Evolutionary conservation across 2,329 filamentous ascomycete genomes (phyloP).

Genomic region (Nannizzia gypsea): DNA sequence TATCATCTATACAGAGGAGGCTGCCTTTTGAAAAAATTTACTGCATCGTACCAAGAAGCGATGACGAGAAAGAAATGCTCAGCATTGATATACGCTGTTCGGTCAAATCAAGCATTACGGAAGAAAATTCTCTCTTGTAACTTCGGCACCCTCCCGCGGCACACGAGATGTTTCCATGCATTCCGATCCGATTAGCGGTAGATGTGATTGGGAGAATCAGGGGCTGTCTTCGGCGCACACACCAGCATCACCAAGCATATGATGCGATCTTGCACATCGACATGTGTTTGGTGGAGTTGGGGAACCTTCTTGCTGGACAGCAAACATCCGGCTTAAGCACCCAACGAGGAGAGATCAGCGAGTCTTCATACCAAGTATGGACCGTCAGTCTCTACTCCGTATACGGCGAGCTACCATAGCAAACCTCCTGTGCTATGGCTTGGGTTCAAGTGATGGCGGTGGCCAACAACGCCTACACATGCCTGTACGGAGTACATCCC

Average conservation of each 20-base stretch:
- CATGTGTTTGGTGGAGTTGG: slow-evolving; percentile 69
- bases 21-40: slow-evolving; percentile 53
- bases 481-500: no score
- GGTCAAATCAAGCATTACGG: slow-evolving; percentile 80
- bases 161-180: slow-evolving; percentile 83
- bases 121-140: slow-evolving; percentile 80
- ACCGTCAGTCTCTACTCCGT: slow-evolving; percentile 59
- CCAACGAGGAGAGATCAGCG: slow-evolving; percentile 58
- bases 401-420: slow-evolving; percentile 51
- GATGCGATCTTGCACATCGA: slow-evolving; percentile 78
- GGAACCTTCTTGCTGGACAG: slow-evolving; percentile 87
- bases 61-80: slow-evolving; percentile 45
- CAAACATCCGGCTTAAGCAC: slow-evolving; percentile 63
- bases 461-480: neutral
- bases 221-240: slow-evolving; percentile 62
- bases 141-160: slow-evolving; percentile 70
- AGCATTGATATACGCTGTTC: slow-evolving; percentile 48
- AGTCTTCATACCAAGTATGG: neutral
- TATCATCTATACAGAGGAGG: no score
- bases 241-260: slow-evolving; percentile 75
- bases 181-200: slow-evolving; percentile 75
- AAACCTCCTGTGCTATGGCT: neutral
- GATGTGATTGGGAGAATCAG: slow-evolving; percentile 61
- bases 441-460: neutral
- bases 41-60: slow-evolving; percentile 86